phyloP scores from a whole-genome alignment of 73 alveolate genomes.

The Paramecium octaurelia region DNA sequence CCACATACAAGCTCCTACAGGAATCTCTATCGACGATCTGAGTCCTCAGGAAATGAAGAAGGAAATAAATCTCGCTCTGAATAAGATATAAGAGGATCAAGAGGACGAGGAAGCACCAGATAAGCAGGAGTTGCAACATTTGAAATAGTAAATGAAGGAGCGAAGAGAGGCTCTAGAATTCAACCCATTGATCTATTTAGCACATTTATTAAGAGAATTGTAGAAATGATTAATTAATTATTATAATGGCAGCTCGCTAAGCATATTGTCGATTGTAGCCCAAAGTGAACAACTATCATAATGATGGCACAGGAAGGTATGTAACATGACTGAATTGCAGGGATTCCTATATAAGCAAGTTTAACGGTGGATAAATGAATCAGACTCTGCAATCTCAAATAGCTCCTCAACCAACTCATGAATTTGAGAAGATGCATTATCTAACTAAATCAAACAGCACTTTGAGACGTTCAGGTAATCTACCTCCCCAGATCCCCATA shows the following conservation, averaged over 20 bases:
- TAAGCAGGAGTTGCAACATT: slow-evolving; percentile 3
- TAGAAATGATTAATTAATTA: background rate
- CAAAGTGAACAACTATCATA: background rate
- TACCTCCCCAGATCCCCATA: background rate
- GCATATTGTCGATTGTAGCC: background rate
- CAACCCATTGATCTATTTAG: slow-evolving; percentile 46
- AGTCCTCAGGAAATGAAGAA: background rate
- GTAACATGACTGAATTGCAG: background rate
- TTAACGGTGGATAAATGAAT: background rate
- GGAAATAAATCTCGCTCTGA: background rate
- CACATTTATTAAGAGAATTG: slow-evolving; percentile 43
- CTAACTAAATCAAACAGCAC: background rate
- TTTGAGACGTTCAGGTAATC: background rate
- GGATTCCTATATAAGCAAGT: background rate
- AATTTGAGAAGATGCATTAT: background rate
- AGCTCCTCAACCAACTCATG: background rate
- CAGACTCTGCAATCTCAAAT: background rate
- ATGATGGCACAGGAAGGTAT: slow-evolving; percentile 40
- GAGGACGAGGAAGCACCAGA: slow-evolving; percentile 46
- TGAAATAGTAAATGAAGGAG: slow-evolving; percentile 8
- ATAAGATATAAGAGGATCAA: background rate
- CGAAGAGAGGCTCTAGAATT: slow-evolving; percentile 42
- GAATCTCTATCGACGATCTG: background rate
- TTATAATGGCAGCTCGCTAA: background rate
- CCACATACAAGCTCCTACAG: background rate